Conservation (phyloP, 345 rosid genomes). For the Ceriops tagal region DNA sequence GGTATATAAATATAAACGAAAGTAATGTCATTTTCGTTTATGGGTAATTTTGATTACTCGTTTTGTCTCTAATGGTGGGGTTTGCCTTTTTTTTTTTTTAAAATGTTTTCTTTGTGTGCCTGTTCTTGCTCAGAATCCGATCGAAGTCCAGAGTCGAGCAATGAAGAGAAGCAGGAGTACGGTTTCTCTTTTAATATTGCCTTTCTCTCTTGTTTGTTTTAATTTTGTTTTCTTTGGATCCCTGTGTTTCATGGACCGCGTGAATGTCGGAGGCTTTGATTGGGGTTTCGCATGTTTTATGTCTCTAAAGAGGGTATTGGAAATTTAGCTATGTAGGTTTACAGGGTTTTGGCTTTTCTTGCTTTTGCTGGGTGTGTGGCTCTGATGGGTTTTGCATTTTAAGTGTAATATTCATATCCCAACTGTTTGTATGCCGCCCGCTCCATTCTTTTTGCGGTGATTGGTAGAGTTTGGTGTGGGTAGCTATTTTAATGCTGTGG, state of each 20-base stretch:
- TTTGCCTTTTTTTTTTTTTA: not conserved
- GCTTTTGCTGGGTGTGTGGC: not conserved
- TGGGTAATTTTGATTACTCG: not conserved
- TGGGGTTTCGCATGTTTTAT: conserved; percentile 19
- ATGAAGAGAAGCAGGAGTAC: conserved; percentile 37
- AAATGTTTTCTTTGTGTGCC: not conserved
- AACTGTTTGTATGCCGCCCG: not conserved
- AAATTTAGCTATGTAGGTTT: not conserved
- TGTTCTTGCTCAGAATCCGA: conserved; percentile 35
- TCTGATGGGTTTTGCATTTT: not conserved
- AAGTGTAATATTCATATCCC: not conserved
- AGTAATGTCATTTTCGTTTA: not conserved
- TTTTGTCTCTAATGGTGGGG: not conserved
- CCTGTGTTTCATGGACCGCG: conserved; percentile 11
- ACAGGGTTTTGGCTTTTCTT: not conserved
- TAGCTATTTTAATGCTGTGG: not conserved
- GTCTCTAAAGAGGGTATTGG: not conserved
- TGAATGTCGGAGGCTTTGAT: conserved; percentile 8
- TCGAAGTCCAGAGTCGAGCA: conserved; percentile 40
- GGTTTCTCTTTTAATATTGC: conserved; percentile 1
- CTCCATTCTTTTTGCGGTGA: not conserved
- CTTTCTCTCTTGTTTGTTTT: not conserved
- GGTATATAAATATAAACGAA: not conserved
- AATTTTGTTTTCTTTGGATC: conserved; percentile 12
- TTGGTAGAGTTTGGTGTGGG: conserved; percentile 5